Percentiles rank a stretch among this genome's conserved stretches.
phyloP scores from a whole-genome alignment of 495 filamentous ascomycete genomes.

The Neurospora discreta region DNA sequence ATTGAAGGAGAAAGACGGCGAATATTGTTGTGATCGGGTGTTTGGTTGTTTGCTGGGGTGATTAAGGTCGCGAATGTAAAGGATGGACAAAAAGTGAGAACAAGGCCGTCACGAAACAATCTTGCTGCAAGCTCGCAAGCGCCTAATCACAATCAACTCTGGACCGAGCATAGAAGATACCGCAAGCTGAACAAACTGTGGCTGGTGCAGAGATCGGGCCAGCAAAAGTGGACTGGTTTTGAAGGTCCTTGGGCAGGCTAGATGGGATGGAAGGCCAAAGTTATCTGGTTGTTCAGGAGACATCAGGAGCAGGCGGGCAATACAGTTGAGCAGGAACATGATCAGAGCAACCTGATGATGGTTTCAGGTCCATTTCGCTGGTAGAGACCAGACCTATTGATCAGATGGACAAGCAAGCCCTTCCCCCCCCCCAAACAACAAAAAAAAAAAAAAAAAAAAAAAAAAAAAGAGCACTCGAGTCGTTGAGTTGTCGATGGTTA shows the following conservation, averaged over 20 bases:
- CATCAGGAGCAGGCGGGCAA: not conserved
- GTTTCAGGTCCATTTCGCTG: not conserved
- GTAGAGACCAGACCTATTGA: not conserved
- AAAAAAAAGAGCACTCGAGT: not conserved
- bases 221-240: not conserved
- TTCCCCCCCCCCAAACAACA: too few species aligned
- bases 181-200: not conserved
- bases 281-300: not conserved
- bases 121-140: not conserved
- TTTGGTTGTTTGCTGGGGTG: not conserved
- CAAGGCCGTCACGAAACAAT: not conserved
- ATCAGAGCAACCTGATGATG: not conserved
- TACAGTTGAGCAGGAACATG: not conserved
- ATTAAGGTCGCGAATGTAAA: not conserved
- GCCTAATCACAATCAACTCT: not conserved
- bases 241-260: not conserved
- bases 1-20: not conserved
- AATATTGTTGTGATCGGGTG: not conserved
- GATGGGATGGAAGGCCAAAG: not conserved
- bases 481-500: not conserved
- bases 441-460: too few species aligned
- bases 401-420: not conserved
- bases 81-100: not conserved
- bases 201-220: not conserved
- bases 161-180: not conserved